Base-by-base conservation (phyloP, 305 asterid genomes). In the Euphrasia arctica region DNA sequence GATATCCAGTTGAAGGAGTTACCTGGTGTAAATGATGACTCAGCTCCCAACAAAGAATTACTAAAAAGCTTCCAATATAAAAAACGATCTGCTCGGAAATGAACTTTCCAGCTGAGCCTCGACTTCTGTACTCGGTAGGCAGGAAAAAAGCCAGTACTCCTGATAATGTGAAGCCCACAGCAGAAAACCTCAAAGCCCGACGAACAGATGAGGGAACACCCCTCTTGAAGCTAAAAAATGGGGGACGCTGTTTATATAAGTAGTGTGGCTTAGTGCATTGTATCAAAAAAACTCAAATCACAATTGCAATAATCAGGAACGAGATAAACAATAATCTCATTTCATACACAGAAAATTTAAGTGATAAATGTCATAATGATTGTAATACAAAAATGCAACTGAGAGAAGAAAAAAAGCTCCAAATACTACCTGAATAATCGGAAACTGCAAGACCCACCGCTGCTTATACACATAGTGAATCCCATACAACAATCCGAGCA, bases 181-280 rank as follows among this genome's bases (percentile, higher is more conserved):
- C 73, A 58, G 99, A 83, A 66, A 93, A 80, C 77, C 71, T 84
- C 4, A 83, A 70, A 65, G 95, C 89, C 78, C 60, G 83, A 15
- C 80, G 64, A 41, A 85, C 66, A 60, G 95, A 85, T 66, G 69
- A 66, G 34, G 84, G 92, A 75, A 93, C 76, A 12, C 90, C 95
- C 86, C 84, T 90, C 85, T 92, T 90, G 79, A 82, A 85, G 83
- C 90, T 84, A 79, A 87, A 92, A 88, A 85, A 87, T 34, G 91
- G 95, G 74, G 96, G 95, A 3, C 95, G 80, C 98, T 92, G 97
- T 79, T 47, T 50, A 70, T 18, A 78, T 43, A 61, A 66, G 74
- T 45, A 71, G 31, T 62, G 29, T 36, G 55, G 29, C 31, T 77
- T 68, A 78, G 84, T 58, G 15, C 70, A 79, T 39, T 56, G 5